Evolutionary conservation across 73 alveolate genomes (phyloP), one percentile per base, ranked within the genome.

Genomic region (Urostyla sp.): DNA sequence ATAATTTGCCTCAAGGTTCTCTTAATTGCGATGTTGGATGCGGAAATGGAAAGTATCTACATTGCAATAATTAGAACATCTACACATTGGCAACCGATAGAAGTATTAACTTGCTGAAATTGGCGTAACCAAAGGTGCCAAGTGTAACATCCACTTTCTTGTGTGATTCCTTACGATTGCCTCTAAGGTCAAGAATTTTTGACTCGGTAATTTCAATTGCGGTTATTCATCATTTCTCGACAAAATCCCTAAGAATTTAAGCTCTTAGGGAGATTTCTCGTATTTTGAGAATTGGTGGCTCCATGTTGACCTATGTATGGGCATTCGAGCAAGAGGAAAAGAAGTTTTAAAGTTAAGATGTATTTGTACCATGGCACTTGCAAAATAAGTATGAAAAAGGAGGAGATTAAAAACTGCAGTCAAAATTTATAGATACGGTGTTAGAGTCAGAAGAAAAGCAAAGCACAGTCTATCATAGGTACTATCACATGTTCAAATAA

Each of bases 41-140:
- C 87, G 99, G 99, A 16, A 97, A 97, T 88, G 99, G 99, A 7
- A 97, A 97, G 78, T 97, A 97, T 90, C 88, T 97, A 38, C 87
- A 92, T 40, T 84, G 91, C 11, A 85, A 88, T 27, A 63, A 72
- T 66, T 86, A 90, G 31, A 95, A 92, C 56, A 51, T 95, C 34
- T 67, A 59, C 56, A 87, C 82, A 69, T 67, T 97, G 28, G 99
- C 99, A 26, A 94, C 98, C 2, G 99, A 97, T 75, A 78, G 99
- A 43, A 95, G 98, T 78, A 88, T 86, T 21, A 96, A 96, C 76
- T 73, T 97, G 67, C 61, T 95, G 49, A 87, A 89, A 48, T 92
- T 97, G n/a, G n/a, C 91, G 98, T 44, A 91, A 94, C 79, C 96
- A 95, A 56, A 95, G 92, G 80, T 89, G 75, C 49, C 58, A 32